Evolutionary conservation across 2,329 filamentous ascomycete species (phyloP), one percentile per base, ranked within the genome.

Genomic region (Didymosphaeria variabile): DNA sequence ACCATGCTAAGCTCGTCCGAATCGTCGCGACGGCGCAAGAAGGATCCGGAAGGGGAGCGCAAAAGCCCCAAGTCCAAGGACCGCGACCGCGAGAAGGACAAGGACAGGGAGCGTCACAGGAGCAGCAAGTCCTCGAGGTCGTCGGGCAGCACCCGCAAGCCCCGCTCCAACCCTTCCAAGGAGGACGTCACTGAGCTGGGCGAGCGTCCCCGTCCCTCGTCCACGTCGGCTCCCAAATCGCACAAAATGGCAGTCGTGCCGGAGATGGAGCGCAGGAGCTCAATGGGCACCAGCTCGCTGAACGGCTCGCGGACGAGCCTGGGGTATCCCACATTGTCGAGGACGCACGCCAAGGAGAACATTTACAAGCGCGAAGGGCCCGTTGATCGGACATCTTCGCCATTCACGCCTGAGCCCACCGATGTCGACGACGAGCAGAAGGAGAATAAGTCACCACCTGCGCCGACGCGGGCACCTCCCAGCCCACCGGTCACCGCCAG

Each of bases 341-440:
- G 96, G 80, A 91, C 91, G 13, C 92, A 97, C 78, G 96, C 93
- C 83, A 95, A 93, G 78, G 94, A 97, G 80, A 87, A 88, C 47
- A 87, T 97, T 57, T 85, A 87, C 66, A 89, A 87, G 73, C 83
- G 77, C 55, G 80, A 81, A 38, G 76, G 79, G 17, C 50, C 70
- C 15, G 64, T 69, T 29, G 76, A 73, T 59, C 70, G 61, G 57
- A 29, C 26, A 4, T 29, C 26, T 29, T 29, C 38, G 38, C 38
- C 38, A 7, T 70, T 63, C 71, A 78, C 70, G 69, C 80, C 81
- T 13, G 79, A 82, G 44, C 68, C 79, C 12, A 82, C 81, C 55
- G 81, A 83, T 49, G 61, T 78, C 36, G 77, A 76, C 40, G 72
- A 74, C 26, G 60, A 70, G 53, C 74, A 73, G n/a, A 77, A 67